Base-by-base conservation (phyloP, 2,329 filamentous ascomycete species). In the Colletotrichum aenigma region DNA sequence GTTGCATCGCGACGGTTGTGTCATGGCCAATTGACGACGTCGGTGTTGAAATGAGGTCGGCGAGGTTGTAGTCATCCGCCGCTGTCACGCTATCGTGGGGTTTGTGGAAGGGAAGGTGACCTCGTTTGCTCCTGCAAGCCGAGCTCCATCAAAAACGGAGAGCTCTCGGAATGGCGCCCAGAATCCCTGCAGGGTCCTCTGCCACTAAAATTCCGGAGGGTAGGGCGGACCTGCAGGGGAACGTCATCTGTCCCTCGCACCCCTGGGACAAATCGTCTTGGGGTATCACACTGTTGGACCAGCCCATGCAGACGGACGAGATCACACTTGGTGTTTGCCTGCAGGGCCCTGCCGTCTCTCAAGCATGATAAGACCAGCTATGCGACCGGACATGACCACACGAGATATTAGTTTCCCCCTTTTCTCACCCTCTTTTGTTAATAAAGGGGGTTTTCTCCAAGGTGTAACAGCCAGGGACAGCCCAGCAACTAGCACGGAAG, bases 1-100 rank as follows among this genome's bases (percentile, higher is more conserved):
- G 68, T 76, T 80, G 81, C 82, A 83, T 83, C 72, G 78, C 60
- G 66, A 60, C 7, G 65, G 52, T 70, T 58, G 48, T 67, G 52
- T 78, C 81, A 83, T 82, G 70, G 26, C 75, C 66, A 64, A 32
- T 61, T 15, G 56, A 24, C 38, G 36, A 28, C 16, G 52, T 56
- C 13, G 71, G n/a, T 64, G 28, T 36, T 38, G 52, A 48, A 10
- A 24, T 28, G n/a, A n/a, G 32, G 21, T 21, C 1, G 26, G 30
- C 36, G 28, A 66, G 36, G 65, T 76, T 69, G 58, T 30, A 61
- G 21, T 76, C 58, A 64, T 66, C 26, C 38, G 56, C 28, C 38
- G 62, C 38, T 60, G 64, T 75, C 62, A 64, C 30, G 56, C 62
- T 67, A 61, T 67, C 38, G 38, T 43, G 34, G 48, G n/a, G 52